Evolutionary conservation across 2,329 filamentous ascomycete genomes (phyloP).

Genomic region (Pyrenochaeta sp.): DNA sequence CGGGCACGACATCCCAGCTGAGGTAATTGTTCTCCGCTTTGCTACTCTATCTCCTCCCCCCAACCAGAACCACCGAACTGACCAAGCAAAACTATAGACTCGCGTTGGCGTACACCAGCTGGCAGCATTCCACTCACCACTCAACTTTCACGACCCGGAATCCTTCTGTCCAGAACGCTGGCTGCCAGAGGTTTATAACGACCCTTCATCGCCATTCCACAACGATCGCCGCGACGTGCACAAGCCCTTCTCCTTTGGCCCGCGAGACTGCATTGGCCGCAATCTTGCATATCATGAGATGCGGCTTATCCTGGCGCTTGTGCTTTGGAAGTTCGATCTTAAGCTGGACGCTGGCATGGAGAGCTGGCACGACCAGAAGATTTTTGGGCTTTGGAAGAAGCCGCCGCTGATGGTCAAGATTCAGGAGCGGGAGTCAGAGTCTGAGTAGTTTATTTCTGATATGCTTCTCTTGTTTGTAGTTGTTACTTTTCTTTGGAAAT

Average conservation of each 20-base stretch:
- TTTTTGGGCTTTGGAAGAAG: slow-evolving; percentile 5
- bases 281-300: slow-evolving; percentile 50
- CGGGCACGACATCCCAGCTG: slow-evolving; percentile 10
- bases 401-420: too few species aligned
- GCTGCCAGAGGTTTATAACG: slow-evolving; percentile 1
- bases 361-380: slow-evolving; percentile 4
- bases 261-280: slow-evolving; percentile 23
- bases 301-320: slow-evolving; percentile 47
- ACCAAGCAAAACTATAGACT: slow-evolving; percentile 3
- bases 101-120: slow-evolving; percentile 21
- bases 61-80: too few species aligned
- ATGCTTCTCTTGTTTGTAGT: too few species aligned
- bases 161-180: slow-evolving; percentile 21
- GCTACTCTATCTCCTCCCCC: too few species aligned
- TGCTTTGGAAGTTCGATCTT: slow-evolving; percentile 52
- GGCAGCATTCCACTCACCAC: slow-evolving; percentile 12
- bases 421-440: too few species aligned
- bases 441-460: too few species aligned
- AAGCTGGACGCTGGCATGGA: slow-evolving; percentile 4
- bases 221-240: slow-evolving; percentile 39
- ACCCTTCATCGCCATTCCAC: slow-evolving; percentile 14
- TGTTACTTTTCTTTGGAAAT: too few species aligned
- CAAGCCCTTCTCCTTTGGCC: slow-evolving; percentile 30
- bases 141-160: slow-evolving; percentile 18
- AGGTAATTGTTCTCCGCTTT: slow-evolving; percentile 1